Percentiles rank a stretch among this genome's conserved stretches.
Conservation (phyloP, 345 rosid genomes). For the Euphorbia tirucalli region DNA sequence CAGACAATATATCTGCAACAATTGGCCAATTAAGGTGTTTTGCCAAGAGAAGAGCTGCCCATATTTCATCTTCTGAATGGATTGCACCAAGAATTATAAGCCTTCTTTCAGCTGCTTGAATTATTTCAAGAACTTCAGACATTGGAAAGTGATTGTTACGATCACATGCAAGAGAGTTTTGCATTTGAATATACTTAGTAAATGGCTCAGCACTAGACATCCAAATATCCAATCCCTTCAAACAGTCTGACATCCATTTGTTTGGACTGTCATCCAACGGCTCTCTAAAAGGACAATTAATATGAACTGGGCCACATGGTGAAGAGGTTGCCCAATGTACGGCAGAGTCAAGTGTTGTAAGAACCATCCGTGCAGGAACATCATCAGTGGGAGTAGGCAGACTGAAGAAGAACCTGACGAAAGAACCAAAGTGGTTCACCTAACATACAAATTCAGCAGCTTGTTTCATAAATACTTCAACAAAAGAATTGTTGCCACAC, state of each 20-base stretch:
- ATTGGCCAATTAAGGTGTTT: slow-evolving; percentile 85
- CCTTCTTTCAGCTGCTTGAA: slow-evolving; percentile 56
- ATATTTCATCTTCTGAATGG: slow-evolving; percentile 78
- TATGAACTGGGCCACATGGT: slow-evolving; percentile 88
- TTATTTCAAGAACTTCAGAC: slow-evolving; percentile 50
- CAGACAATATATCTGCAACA: slow-evolving; percentile 86
- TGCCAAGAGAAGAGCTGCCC: slow-evolving; percentile 87
- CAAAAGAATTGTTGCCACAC: background rate
- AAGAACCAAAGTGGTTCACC: slow-evolving; percentile 94
- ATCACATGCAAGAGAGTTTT: slow-evolving; percentile 35
- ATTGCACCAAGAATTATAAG: slow-evolving; percentile 69
- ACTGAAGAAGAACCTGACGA: slow-evolving; percentile 81
- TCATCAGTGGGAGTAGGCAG: slow-evolving; percentile 81
- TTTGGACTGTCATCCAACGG: slow-evolving; percentile 63
- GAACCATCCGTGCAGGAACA: slow-evolving; percentile 79
- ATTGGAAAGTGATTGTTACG: slow-evolving; percentile 32
- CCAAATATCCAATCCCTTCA: slow-evolving; percentile 80
- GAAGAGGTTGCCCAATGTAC: slow-evolving; percentile 68
- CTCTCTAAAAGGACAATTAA: slow-evolving; percentile 91
- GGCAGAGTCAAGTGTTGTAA: slow-evolving; percentile 87
- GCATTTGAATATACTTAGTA: slow-evolving; percentile 64
- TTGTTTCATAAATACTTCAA: slow-evolving; percentile 8
- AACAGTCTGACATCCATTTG: slow-evolving; percentile 64
- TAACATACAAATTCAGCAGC: slow-evolving; percentile 28
- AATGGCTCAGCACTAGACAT: slow-evolving; percentile 66